Conservation (phyloP, 306 rosid genomes). For the Quercus rubra region DNA sequence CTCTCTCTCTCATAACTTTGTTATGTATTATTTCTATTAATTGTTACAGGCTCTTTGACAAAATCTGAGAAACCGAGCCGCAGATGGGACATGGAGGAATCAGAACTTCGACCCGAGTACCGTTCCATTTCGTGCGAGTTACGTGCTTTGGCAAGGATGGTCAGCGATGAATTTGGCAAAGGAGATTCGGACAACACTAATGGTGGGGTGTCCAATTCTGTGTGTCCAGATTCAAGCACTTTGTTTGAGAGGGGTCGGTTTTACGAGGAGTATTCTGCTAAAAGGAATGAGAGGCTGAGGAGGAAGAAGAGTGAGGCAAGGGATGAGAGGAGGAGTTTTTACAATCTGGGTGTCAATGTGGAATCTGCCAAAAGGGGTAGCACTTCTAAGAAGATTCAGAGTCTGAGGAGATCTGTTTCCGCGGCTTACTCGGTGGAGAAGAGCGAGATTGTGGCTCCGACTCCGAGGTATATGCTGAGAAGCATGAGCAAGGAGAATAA, state of each 20-base stretch:
- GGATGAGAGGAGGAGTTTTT: slow-evolving; percentile 20
- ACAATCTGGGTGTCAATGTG: slow-evolving; percentile 60
- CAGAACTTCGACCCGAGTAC: slow-evolving; percentile 70
- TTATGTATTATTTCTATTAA: neutral
- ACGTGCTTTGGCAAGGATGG: slow-evolving; percentile 55
- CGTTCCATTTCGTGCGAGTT: slow-evolving; percentile 67
- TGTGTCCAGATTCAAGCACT: slow-evolving; percentile 11
- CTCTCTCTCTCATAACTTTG: neutral
- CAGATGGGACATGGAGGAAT: slow-evolving; percentile 26
- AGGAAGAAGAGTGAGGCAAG: slow-evolving; percentile 44
- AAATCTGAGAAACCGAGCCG: slow-evolving; percentile 45
- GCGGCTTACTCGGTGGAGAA: slow-evolving; percentile 51
- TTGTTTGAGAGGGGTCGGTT: slow-evolving; percentile 74
- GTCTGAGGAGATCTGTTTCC: slow-evolving; percentile 66
- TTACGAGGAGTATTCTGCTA: slow-evolving; percentile 79
- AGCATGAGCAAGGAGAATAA: slow-evolving; percentile 80
- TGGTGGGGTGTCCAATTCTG: neutral
- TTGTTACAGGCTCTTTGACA: slow-evolving; percentile 53
- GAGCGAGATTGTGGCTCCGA: slow-evolving; percentile 44
- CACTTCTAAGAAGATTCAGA: slow-evolving; percentile 53
- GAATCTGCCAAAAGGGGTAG: slow-evolving; percentile 63
- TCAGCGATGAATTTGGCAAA: slow-evolving; percentile 43
- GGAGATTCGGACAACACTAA: slow-evolving; percentile 8
- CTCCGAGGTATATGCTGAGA: slow-evolving; percentile 84
- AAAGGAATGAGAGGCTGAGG: slow-evolving; percentile 84